Conservation (phyloP, 352 stramenopile species). For the Phytophthora sansomeana region DNA sequence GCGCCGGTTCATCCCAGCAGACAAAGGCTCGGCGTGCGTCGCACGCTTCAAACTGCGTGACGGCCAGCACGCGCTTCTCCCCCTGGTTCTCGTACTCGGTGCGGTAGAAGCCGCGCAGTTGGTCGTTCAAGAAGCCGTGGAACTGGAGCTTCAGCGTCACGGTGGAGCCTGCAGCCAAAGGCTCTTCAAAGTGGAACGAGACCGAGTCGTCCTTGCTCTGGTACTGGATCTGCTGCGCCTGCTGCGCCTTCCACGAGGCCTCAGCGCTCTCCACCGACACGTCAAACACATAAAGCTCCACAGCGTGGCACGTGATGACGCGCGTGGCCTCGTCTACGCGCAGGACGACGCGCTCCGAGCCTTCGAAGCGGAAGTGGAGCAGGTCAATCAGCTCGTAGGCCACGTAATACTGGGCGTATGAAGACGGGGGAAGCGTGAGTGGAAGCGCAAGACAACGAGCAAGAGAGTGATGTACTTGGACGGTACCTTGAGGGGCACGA, state of each 20-base stretch:
- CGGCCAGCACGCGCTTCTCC: conserved; percentile 94
- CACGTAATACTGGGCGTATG: conserved; percentile 59
- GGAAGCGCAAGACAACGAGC: not conserved
- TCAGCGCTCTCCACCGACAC: conserved; percentile 63
- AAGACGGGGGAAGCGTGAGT: conserved; percentile 5
- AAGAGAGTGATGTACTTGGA: not conserved
- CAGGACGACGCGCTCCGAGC: conserved; percentile 62
- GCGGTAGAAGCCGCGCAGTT: conserved; percentile 97
- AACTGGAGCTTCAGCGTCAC: conserved; percentile 62
- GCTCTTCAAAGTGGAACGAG: conserved; percentile 63
- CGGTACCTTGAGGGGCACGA: conserved; percentile 65
- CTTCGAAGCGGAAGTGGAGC: conserved; percentile 83
- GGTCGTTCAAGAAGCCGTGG: conserved; percentile 88
- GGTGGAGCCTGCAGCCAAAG: conserved; percentile 36
- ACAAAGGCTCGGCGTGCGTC: conserved; percentile 95
- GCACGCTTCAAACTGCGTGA: conserved; percentile 86
- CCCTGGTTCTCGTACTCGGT: conserved; percentile 93
- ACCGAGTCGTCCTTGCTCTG: conserved; percentile 62
- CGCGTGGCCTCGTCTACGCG: conserved; percentile 61
- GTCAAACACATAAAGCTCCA: conserved; percentile 92
- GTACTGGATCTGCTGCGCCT: conserved; percentile 60
- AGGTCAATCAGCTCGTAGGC: conserved; percentile 84
- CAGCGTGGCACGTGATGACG: conserved; percentile 93
- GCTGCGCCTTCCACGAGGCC: conserved; percentile 25
- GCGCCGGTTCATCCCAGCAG: conserved; percentile 97